Evolutionary conservation across 2,329 filamentous ascomycete genomes (phyloP), one percentile per base, ranked within the genome.

Genomic region (Aurifilum marmelostoma): DNA sequence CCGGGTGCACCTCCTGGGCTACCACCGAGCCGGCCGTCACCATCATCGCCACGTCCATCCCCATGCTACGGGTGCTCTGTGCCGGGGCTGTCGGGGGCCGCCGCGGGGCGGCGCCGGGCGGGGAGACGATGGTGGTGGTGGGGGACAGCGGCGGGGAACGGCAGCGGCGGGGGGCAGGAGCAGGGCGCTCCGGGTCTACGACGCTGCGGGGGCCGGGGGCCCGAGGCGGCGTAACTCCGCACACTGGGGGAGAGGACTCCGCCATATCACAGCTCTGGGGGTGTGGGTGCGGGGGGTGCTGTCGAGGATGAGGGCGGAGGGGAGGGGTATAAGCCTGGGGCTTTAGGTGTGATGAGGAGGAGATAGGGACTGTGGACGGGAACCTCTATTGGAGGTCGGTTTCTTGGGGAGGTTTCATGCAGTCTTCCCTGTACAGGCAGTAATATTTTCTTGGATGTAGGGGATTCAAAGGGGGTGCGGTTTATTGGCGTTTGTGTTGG

Each of bases 21-120:
- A 54, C n/a, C 43, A 32, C n/a, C 9, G 62, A 64, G 62, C 62
- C 62, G 7, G 32, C 62, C 7, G 29, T 64, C 41, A 64, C 43
- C 16, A 64, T 64, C 62, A 54, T 64, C 18, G 62, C 62, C 16
- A 29, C 62, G 1, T 64, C 62, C 27, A 64, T 64, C 27, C 62
- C 62, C 6, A 27, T 64, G 43, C 6, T 64, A 18, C 62, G 62
- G 27, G 29, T 54, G 18, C 43, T 64, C 16, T 64, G 52, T 29
- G 16, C 41, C 3, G 16, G 16, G 1, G 47, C 6, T 50, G n/a
- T n/a, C n/a, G n/a, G n/a, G n/a, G n/a, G n/a, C n/a, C n/a, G n/a
- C n/a, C n/a, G n/a, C n/a, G n/a, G n/a, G n/a, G n/a, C n/a, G n/a
- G n/a, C n/a, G n/a, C n/a, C n/a, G n/a, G n/a, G n/a, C n/a, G n/a